Evolutionary conservation across 2,329 filamentous ascomycete species (phyloP), one percentile per base, ranked within the genome.

Genomic region (Bipolaris sorokiniana): DNA sequence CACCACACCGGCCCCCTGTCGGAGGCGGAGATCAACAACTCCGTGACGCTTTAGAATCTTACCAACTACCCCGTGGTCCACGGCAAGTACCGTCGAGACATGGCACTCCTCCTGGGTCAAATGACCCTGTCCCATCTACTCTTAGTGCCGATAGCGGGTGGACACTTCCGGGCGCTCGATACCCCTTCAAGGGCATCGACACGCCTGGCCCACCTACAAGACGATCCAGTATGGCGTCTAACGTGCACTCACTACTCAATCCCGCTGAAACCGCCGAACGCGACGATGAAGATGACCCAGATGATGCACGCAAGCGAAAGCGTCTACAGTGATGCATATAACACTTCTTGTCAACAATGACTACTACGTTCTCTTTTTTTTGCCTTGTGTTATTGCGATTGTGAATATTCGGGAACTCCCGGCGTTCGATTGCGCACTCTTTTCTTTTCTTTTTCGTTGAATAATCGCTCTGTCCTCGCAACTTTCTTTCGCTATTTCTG

Each of bases 191-290:
- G 77, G 75, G 76, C 18, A 75, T 82, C 44, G 82, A 83, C 52
- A 82, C 80, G 37, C 80, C 82, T 3, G 83, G 81, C 0, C 86
- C 88, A 3, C 85, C 86, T n/a, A 90, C 87, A 7, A 78, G 88
- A 52, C 81, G 88, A 58, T 87, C 86, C 23, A 90, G 87, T 68
- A 90, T 90, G 88, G 88, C 88, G 6, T 89, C 87, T 64, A 90
- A 88, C 64, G 84, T 88, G 20, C 86, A 88, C 70, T 86, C 83
- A 5, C 74, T 90, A 22, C 79, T 90, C 1, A 90, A 90, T 64
- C 88, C 88, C 5, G 86, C 87, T 13, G 87, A 89, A 63, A 89
- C 87, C 1, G 85, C 84, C 1, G 88, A 90, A 73, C 76, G 86
- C 56, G 84, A 85, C 18, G 86, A 87, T 44, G 87, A 89, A 69